phyloP scores from a whole-genome alignment of 805 yeast species.

The Ogataea philodendri region DNA sequence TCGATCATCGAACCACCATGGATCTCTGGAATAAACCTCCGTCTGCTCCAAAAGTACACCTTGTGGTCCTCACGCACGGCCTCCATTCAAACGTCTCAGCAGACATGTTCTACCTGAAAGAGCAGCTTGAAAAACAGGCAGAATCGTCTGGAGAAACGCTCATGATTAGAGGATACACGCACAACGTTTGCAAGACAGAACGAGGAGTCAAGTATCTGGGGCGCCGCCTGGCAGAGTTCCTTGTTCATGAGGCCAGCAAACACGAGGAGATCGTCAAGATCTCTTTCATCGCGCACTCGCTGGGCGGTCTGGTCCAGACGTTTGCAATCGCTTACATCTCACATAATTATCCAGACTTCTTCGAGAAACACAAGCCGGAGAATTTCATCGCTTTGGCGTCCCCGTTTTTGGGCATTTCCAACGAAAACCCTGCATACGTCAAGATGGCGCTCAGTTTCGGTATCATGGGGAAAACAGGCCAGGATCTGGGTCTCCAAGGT shows the following conservation, averaged over 20 bases:
- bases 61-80: slow-evolving; percentile 88
- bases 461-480: slow-evolving; percentile 88
- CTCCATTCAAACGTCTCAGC: slow-evolving; percentile 86
- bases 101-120: slow-evolving; percentile 86
- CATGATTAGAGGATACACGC: slow-evolving; percentile 78
- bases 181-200: slow-evolving; percentile 85
- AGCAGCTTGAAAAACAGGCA: slow-evolving; percentile 57
- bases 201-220: slow-evolving; percentile 86
- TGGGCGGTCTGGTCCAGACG: slow-evolving; percentile 90
- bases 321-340: slow-evolving; percentile 84
- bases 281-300: slow-evolving; percentile 89
- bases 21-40: slow-evolving; percentile 78
- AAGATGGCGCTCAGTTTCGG: slow-evolving; percentile 85
- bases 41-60: slow-evolving; percentile 61
- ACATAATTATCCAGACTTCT: slow-evolving; percentile 67
- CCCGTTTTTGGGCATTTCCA: slow-evolving; percentile 83
- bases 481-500: slow-evolving; percentile 70
- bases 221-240: slow-evolving; percentile 69
- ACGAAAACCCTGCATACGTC: slow-evolving; percentile 84
- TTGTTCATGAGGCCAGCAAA: slow-evolving; percentile 49
- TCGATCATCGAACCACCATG: slow-evolving; percentile 55
- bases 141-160: slow-evolving; percentile 55
- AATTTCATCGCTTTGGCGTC: slow-evolving; percentile 83
- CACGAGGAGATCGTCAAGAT: slow-evolving; percentile 53
- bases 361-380: slow-evolving; percentile 62